Percentiles rank a stretch among this genome's conserved stretches.
These are phyloP conservation scores for Pelargonium citronellum DNA, from an alignment of 441 rosid genomes.

Conservation along the genomic window DNA sequence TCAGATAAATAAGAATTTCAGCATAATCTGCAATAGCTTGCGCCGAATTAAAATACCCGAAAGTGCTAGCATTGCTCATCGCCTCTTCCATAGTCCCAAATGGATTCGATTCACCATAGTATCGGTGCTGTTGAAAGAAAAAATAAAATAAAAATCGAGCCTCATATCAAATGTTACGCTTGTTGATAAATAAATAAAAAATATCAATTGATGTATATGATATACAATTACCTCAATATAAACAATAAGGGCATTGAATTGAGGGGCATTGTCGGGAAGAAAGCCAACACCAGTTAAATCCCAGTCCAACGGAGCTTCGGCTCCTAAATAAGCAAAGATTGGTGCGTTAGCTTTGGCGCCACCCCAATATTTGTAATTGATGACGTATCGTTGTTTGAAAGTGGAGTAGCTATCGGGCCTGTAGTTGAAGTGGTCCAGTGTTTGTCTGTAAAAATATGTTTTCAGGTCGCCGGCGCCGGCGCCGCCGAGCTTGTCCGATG, in stretches of 20 bases:
- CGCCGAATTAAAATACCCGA: slow-evolving; percentile 36
- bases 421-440: slow-evolving; percentile 41
- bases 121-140: slow-evolving; percentile 33
- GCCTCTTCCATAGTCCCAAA: slow-evolving; percentile 29
- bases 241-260: background rate
- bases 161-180: background rate
- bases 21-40: slow-evolving; percentile 48
- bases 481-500: too few relatives aligned
- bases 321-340: slow-evolving; percentile 30
- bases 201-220: too few relatives aligned
- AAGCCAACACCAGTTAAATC: background rate
- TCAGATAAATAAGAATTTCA: slow-evolving; percentile 24
- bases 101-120: slow-evolving; percentile 37
- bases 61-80: slow-evolving; percentile 21
- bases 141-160: background rate
- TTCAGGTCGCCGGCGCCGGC: background rate
- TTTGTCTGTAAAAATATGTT: slow-evolving; percentile 27
- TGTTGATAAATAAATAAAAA: too few relatives aligned
- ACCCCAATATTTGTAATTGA: slow-evolving; percentile 38
- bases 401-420: slow-evolving; percentile 34
- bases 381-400: slow-evolving; percentile 31
- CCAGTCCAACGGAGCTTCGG: slow-evolving; percentile 14
- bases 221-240: background rate
- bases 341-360: slow-evolving; percentile 33
- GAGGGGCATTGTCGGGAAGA: slow-evolving; percentile 2